These are phyloP conservation scores for Pyricularia grisea DNA, from an alignment of 2,329 filamentous ascomycete species.

Conservation along the genomic window DNA sequence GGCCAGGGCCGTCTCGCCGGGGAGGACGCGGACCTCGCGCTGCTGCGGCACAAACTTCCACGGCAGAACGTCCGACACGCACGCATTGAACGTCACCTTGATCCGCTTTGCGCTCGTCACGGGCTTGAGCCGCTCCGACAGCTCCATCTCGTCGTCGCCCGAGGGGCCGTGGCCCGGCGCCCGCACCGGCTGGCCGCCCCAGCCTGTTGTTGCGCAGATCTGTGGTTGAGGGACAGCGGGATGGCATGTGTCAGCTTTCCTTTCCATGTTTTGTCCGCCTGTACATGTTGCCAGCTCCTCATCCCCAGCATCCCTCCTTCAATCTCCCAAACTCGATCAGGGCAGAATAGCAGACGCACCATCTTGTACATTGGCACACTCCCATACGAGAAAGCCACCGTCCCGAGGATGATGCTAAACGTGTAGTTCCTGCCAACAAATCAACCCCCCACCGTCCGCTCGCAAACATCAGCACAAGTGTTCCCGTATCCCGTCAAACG, in stretches of 20 bases:
- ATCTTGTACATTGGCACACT: conserved; percentile 84
- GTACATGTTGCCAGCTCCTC: too few relatives aligned
- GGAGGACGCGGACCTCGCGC: conserved; percentile 88
- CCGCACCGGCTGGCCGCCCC: conserved; percentile 87
- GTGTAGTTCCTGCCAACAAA: conserved; percentile 48
- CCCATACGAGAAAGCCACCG: conserved; percentile 71
- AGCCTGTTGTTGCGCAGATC: conserved; percentile 81
- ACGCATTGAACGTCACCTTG: conserved; percentile 91
- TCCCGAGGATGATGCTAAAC: conserved; percentile 68
- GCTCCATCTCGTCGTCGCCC: conserved; percentile 46
- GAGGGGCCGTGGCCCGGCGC: conserved; percentile 41
- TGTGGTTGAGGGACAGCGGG: conserved; percentile 18
- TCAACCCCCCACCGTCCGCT: background rate
- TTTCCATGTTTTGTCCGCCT: too few relatives aligned
- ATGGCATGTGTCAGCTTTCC: too few relatives aligned
- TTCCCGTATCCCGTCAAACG: background rate
- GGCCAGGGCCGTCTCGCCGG: conserved; percentile 90
- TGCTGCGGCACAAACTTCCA: conserved; percentile 98
- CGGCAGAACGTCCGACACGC: conserved; percentile 86
- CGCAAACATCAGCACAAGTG: background rate
- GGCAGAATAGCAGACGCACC: conserved; percentile 32
- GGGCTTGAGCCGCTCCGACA: conserved; percentile 68
- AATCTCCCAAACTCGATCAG: background rate
- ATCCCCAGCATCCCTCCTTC: background rate
- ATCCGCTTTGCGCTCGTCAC: conserved; percentile 75